A percentile compares a stretch with the other conserved stretches of the same genome.
phyloP scores from a whole-genome alignment of 805 yeast species.

The Ogataea zsoltii region DNA sequence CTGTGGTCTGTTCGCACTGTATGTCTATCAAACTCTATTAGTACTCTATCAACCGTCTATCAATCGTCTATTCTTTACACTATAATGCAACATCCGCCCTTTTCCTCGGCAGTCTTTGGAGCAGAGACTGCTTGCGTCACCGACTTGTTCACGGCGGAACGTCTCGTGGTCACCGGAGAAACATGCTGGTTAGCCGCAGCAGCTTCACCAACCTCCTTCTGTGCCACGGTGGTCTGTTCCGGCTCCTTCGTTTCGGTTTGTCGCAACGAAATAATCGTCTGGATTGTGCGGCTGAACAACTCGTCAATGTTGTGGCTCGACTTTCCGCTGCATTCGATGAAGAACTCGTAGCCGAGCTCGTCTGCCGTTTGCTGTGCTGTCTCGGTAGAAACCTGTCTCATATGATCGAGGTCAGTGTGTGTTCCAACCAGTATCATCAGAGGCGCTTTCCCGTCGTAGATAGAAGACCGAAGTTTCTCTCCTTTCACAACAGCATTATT shows the following conservation, averaged over 20 bases:
- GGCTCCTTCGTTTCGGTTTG: no score
- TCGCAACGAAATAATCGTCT: conserved; percentile 6
- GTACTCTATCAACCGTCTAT: no score
- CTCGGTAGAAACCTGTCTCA: conserved; percentile 67
- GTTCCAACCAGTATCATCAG: conserved; percentile 64
- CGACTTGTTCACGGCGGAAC: not conserved
- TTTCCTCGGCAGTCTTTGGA: not conserved
- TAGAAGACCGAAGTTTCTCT: conserved; percentile 77
- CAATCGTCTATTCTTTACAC: not conserved
- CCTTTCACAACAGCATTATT: conserved; percentile 35
- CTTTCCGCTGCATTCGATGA: conserved; percentile 80
- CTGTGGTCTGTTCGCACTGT: no score
- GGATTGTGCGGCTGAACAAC: conserved; percentile 51
- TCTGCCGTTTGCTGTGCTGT: conserved; percentile 25
- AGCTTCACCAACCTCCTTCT: no score
- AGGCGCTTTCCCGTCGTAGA: conserved; percentile 19
- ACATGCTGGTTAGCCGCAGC: no score
- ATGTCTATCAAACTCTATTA: not conserved
- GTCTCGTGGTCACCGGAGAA: no score
- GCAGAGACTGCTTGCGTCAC: not conserved
- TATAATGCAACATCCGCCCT: conserved; percentile 2
- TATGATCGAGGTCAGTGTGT: conserved; percentile 72
- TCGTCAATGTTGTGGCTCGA: conserved; percentile 75
- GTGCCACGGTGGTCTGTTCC: no score
- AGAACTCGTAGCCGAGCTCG: conserved; percentile 33